Percentiles rank a stretch among this genome's conserved stretches.
These are phyloP conservation scores for Chlamydomonas eustigma DNA, from an alignment of 139 green algal genomes.

Conservation along the genomic window DNA sequence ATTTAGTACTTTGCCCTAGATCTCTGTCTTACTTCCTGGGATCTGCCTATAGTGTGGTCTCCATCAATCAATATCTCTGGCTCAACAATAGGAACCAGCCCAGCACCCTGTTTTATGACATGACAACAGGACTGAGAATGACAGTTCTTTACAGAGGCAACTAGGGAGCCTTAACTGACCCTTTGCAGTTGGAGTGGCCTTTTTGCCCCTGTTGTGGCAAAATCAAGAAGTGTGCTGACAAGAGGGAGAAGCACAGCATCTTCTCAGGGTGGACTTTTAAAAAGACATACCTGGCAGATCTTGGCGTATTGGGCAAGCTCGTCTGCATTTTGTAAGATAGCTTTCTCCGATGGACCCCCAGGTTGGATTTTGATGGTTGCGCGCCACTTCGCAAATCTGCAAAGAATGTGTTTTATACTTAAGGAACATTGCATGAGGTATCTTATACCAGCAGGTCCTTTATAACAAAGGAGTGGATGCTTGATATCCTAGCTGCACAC, in stretches of 20 bases:
- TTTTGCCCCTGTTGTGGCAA: no score
- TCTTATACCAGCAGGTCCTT: not conserved
- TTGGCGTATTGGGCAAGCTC: conserved; percentile 88
- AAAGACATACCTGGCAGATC: conserved; percentile 84
- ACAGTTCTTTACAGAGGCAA: no score
- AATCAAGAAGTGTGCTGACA: no score
- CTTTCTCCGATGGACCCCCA: conserved; percentile 50
- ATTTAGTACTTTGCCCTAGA: no score
- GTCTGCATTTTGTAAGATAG: conserved; percentile 74
- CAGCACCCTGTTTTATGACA: conserved; percentile 55
- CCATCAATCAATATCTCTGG: conserved; percentile 94
- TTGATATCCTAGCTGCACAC: no score
- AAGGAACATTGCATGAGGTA: no score
- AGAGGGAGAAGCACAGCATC: no score
- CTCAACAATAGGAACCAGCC: conserved; percentile 94
- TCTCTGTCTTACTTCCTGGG: conserved; percentile 16
- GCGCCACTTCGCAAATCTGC: conserved; percentile 92
- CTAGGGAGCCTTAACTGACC: no score
- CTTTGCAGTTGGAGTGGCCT: no score
- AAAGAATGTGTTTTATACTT: no score
- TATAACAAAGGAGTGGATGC: conserved; percentile 4
- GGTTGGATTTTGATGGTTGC: conserved; percentile 65
- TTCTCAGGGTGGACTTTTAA: no score
- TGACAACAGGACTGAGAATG: no score
- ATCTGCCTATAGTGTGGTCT: conserved; percentile 51